These are phyloP conservation scores for Ensete glaucum DNA, from an alignment of 176 grass and related monocot genomes.

Conservation along the genomic window DNA sequence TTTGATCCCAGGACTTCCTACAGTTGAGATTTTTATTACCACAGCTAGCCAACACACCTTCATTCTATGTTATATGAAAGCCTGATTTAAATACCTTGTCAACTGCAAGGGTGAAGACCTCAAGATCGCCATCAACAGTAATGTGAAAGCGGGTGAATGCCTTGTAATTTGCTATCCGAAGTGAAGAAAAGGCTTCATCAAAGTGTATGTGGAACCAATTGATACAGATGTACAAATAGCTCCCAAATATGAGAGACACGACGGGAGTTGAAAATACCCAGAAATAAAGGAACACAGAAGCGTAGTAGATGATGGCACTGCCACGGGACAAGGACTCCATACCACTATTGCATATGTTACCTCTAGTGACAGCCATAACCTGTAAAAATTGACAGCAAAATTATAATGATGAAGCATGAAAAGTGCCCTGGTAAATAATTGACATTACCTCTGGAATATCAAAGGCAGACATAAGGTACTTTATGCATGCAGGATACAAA, in stretches of 20 bases:
- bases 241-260: constrained; percentile 86
- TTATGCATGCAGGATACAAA: constrained; percentile 93
- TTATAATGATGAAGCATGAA: not conserved
- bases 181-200: constrained; percentile 92
- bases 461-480: constrained; percentile 98
- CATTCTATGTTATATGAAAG: not conserved
- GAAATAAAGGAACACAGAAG: constrained; percentile 81
- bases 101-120: constrained; percentile 82
- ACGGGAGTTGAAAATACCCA: constrained; percentile 97
- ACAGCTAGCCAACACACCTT: not conserved
- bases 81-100: constrained; percentile 51
- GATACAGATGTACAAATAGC: constrained; percentile 88
- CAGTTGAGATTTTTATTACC: too few relatives aligned
- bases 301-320: constrained; percentile 85
- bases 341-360: constrained; percentile 74
- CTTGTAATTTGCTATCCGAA: constrained; percentile 94
- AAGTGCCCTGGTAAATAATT: not conserved
- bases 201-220: constrained; percentile 96
- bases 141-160: constrained; percentile 86
- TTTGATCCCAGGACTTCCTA: too few relatives aligned
- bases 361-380: constrained; percentile 91
- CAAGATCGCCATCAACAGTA: constrained; percentile 67
- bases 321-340: constrained; percentile 80
- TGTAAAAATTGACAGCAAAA: constrained; percentile 4
- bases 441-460: constrained; percentile 79